Evolutionary conservation across 2,329 filamentous ascomycete species (phyloP), one percentile per base, ranked within the genome.

Genomic region (Nemania serpens): DNA sequence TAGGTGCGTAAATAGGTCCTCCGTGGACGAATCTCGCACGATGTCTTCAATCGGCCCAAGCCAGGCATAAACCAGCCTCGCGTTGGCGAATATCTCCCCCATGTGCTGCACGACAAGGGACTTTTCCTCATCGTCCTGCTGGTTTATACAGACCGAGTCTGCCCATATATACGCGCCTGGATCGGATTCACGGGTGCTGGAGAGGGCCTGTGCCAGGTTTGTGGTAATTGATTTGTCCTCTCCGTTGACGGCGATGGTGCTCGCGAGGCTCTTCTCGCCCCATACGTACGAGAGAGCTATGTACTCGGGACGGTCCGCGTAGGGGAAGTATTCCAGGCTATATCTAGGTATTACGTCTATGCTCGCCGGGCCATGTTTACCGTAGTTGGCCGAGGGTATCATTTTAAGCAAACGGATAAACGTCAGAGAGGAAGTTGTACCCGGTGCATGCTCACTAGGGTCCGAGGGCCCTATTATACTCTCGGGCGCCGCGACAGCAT

Each of bases 131-230:
- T 61, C 55, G 9, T 58, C 58, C 34, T 52, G 41, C n/a, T 64
- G 62, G 12, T 64, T 61, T 20, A 61, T 64, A 41, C 61, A 61
- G 18, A 64, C 49, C 5, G 50, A 39, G 33, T 61, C 62, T n/a
- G 41, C 55, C 55, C 58, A 64, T 1, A 64, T 6, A 18, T 62
- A 59, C 1, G 10, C 41, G 4, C 34, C 34, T 1, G 55, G 46
- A 18, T 61, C 51, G n/a, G 39, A 55, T 10, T 45, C 22, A 18
- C 18, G 15, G 43, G 59, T 46, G 12, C 42, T 55, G 2, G 47
- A 39, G 12, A 64, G 43, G 13, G 62, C 62, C 15, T 42, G 50
- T 13, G n/a, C 37, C 1, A 64, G 47, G 25, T 56, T 64, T 5
- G 7, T 17, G 6, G 58, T 58, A 2, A 64, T 29, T 1, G 42